phyloP scores from a whole-genome alignment of 352 stramenopile species.

The Pythium sukuiense region DNA sequence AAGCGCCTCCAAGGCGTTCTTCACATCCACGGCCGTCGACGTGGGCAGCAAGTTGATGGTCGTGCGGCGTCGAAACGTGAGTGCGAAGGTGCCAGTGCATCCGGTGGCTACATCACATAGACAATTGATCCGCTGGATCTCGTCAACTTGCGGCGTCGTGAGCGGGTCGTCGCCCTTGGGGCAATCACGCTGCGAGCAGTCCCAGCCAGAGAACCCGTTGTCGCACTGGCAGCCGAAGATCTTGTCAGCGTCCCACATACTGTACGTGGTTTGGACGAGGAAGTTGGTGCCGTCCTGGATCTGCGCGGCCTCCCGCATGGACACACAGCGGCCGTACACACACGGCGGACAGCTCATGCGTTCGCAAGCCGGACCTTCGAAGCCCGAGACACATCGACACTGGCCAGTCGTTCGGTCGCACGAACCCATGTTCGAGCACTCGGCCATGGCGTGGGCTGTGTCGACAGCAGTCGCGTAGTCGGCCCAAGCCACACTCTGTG shows the following conservation, averaged over 20 bases:
- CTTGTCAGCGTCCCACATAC: constrained; percentile 73
- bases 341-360: constrained; percentile 61
- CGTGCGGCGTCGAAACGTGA: constrained; percentile 64
- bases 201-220: constrained; percentile 55
- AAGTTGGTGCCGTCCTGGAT: constrained; percentile 73
- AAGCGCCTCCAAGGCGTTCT: constrained; percentile 55
- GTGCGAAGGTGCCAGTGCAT: constrained; percentile 55
- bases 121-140: constrained; percentile 57
- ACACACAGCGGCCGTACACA: constrained; percentile 65
- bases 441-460: constrained; percentile 70
- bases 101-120: constrained; percentile 32
- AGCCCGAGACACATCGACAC: constrained; percentile 57
- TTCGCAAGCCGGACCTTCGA: constrained; percentile 79
- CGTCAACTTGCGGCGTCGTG: constrained; percentile 35
- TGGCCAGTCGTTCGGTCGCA: constrained; percentile 75
- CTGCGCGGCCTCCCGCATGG: constrained; percentile 59
- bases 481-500: constrained; percentile 50
- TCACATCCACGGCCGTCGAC: constrained; percentile 36
- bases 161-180: constrained; percentile 64
- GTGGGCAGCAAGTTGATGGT: constrained; percentile 51
- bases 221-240: constrained; percentile 80
- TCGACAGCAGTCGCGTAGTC: constrained; percentile 59
- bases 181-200: constrained; percentile 64
- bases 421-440: constrained; percentile 85
- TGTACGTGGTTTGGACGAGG: constrained; percentile 58